These are phyloP conservation scores for Wickerhamiella bombiphila DNA, from an alignment of 805 yeast genomes.

Conservation along the genomic window DNA sequence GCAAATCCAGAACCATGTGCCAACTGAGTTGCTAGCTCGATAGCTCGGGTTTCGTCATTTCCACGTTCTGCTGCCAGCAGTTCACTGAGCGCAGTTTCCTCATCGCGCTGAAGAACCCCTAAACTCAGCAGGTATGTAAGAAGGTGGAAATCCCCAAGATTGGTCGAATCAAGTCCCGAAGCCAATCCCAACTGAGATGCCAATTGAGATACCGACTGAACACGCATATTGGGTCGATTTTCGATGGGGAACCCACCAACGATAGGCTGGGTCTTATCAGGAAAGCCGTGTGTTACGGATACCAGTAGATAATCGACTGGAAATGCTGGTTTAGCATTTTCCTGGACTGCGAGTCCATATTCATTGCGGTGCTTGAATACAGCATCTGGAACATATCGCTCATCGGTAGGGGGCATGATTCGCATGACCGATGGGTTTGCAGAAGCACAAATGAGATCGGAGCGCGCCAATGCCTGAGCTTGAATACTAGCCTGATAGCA, in stretches of 20 bases:
- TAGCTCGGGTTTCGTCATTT: slow-evolving; percentile 15
- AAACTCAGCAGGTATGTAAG: slow-evolving; percentile 41
- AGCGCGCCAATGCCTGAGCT: slow-evolving; percentile 77
- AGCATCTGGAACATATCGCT: slow-evolving; percentile 87
- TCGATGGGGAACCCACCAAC: slow-evolving; percentile 49
- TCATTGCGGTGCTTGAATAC: slow-evolving; percentile 75
- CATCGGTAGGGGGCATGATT: slow-evolving; percentile 56
- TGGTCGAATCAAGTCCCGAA: slow-evolving; percentile 11
- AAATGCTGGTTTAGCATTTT: slow-evolving; percentile 78
- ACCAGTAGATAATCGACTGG: slow-evolving; percentile 86
- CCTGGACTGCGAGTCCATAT: slow-evolving; percentile 75
- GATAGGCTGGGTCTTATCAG: slow-evolving; percentile 31
- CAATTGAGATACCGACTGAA: slow-evolving; percentile 50
- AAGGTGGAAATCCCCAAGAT: slow-evolving; percentile 61
- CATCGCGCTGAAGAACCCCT: slow-evolving; percentile 44
- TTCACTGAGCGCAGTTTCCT: slow-evolving; percentile 34
- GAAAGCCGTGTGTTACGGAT: slow-evolving; percentile 86
- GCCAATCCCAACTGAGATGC: slow-evolving; percentile 33
- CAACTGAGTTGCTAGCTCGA: slow-evolving; percentile 10
- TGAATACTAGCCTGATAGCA: slow-evolving; percentile 79
- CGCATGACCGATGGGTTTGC: slow-evolving; percentile 82
- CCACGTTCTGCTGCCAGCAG: slow-evolving; percentile 4
- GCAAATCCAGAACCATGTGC: slow-evolving; percentile 13
- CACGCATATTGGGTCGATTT: slow-evolving; percentile 60
- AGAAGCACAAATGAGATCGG: slow-evolving; percentile 74